A percentile compares a stretch with the other conserved stretches of the same genome.
These are phyloP conservation scores for Eruca vesicaria DNA, from an alignment of 441 rosid species.

Conservation along the genomic window DNA sequence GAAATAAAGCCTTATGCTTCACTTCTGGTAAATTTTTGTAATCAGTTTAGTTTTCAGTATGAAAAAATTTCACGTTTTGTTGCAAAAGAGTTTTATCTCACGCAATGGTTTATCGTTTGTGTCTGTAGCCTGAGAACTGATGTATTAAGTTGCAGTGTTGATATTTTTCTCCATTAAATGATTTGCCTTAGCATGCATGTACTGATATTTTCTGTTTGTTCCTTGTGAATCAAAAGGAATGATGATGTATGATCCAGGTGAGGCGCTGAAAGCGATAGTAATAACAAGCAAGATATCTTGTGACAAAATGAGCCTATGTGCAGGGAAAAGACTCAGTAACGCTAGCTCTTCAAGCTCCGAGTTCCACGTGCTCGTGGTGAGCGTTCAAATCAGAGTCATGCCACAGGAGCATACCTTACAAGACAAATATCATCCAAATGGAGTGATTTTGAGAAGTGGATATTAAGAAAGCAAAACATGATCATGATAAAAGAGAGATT, in stretches of 20 bases:
- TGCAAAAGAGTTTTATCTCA: neutral
- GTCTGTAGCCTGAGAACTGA: too few species aligned
- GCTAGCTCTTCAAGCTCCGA: too few species aligned
- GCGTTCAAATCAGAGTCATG: too few species aligned
- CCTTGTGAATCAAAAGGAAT: constrained; percentile 38
- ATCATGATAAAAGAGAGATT: too few species aligned
- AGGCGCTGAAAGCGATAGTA: constrained; percentile 75
- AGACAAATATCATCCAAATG: too few species aligned
- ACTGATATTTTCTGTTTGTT: neutral
- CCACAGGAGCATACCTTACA: too few species aligned
- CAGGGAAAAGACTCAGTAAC: constrained; percentile 31
- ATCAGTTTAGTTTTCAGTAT: neutral
- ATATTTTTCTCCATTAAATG: too few species aligned
- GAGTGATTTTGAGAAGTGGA: too few species aligned
- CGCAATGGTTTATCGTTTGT: neutral
- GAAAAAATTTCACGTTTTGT: neutral
- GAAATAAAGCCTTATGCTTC: constrained; percentile 46
- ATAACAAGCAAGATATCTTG: constrained; percentile 65
- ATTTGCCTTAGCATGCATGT: neutral
- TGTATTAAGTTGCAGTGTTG: neutral
- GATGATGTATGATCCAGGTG: constrained; percentile 57
- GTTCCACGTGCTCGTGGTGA: too few species aligned
- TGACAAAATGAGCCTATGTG: constrained; percentile 45
- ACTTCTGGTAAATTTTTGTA: constrained; percentile 45
- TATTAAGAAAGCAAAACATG: too few species aligned